Evolutionary conservation across 2,329 filamentous ascomycete species (phyloP).

Genomic region (Cladophialophora carrionii): DNA sequence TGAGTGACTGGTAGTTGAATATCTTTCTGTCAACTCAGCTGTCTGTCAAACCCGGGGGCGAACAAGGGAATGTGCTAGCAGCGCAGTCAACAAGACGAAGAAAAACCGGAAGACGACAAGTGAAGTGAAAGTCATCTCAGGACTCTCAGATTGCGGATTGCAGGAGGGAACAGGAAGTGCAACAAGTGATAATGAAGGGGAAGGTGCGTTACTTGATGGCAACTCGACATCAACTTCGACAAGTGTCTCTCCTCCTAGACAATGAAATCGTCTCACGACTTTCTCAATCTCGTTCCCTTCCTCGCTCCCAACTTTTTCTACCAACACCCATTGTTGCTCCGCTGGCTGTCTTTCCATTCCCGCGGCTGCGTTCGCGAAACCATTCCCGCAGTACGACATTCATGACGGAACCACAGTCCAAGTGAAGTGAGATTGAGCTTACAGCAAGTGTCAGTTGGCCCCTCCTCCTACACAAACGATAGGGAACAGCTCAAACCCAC

Average conservation of each 20-base stretch:
- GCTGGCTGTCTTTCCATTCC: background rate
- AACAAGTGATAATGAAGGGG: background rate
- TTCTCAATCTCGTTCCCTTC: background rate
- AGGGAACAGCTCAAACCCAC: background rate
- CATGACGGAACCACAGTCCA: background rate
- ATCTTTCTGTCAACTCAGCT: background rate
- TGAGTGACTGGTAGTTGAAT: background rate
- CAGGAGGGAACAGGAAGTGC: background rate
- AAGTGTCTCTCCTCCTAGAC: background rate
- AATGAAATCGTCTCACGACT: background rate
- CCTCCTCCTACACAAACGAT: background rate
- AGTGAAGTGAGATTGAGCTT: background rate
- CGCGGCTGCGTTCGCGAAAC: background rate
- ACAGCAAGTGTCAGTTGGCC: background rate
- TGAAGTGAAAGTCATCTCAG: background rate
- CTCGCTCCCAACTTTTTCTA: background rate
- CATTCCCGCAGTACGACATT: background rate
- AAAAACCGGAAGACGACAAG: background rate
- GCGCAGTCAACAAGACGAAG: background rate
- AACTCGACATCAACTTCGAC: background rate
- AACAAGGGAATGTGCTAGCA: background rate
- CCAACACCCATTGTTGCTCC: background rate
- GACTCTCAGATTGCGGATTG: background rate
- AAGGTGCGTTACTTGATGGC: conserved; percentile 1
- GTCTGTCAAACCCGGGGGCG: background rate